Evolutionary conservation across 2,329 filamentous ascomycete genomes (phyloP), one percentile per base, ranked within the genome.

Genomic region (Penicillium rolfsii): DNA sequence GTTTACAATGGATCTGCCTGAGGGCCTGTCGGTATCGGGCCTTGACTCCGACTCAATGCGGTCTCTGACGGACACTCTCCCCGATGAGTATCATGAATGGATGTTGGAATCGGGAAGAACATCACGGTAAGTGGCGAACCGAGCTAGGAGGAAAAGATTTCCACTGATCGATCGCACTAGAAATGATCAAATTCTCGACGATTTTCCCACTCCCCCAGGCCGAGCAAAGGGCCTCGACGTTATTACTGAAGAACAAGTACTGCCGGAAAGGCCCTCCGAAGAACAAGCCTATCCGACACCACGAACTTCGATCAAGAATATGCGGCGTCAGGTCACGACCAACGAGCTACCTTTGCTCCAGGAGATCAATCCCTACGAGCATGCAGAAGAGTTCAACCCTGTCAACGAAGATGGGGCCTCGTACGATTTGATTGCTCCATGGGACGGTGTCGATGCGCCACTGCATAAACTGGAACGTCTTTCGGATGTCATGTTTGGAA

Each of bases 401-500:
- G 62, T 74, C 22, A 71, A 70, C 4, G 74, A 76, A 58, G 69
- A 74, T 30, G 73, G 68, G 6, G 64, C 66, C 16, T 77, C 73
- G 2, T 77, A 74, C 59, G 73, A 76, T 57, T 65, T 77, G 11
- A 70, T 77, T 26, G 70, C 70, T n/a, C 74, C 74, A 0, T 70
- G 69, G 33, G 70, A 73, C 5, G 62, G 62, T 6, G 55, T 66
- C 3, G 67, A 73, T 16, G 60, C 66, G 8, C 72, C 75, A 14
- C 56, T 68, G 0, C 71, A 86, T 69, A 85, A 84, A 1, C 77
- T 91, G 0, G 89, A 91, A 73, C 77, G 79, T n/a, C 83, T 86
- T 48, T 85, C 87, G 0, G 86, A 89, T 59, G 79, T 86, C 12
- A 77, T 92, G 38, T 88, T 91, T 68, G 90, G 88, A 0, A 80